These are phyloP conservation scores for Termitomyces sp. DNA, from an alignment of 768 basidiomycete genomes.

Conservation along the genomic window DNA sequence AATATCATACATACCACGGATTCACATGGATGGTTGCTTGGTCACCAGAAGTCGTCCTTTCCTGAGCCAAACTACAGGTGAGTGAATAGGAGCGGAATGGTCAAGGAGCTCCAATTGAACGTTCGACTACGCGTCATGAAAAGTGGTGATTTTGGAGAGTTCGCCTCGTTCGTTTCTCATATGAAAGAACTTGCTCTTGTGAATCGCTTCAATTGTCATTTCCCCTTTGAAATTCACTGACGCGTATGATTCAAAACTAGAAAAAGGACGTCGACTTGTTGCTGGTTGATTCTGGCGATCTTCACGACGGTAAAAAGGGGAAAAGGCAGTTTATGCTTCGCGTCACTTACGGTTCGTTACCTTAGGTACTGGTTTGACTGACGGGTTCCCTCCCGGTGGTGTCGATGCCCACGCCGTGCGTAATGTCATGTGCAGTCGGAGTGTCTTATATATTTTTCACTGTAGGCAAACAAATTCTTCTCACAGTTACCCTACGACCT, in stretches of 20 bases:
- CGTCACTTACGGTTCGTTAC: not conserved
- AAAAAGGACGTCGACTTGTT: conserved; percentile 76
- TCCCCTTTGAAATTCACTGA: not conserved
- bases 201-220: conserved; percentile 1
- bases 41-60: conserved; percentile 68
- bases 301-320: conserved; percentile 51
- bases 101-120: not conserved
- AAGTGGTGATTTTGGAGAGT: conserved; percentile 69
- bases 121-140: not conserved
- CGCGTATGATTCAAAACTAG: conserved; percentile 17
- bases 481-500: conserved; percentile 73
- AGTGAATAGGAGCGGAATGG: conserved; percentile 4
- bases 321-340: not conserved
- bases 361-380: conserved; percentile 69
- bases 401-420: conserved; percentile 69
- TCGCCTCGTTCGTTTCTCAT: conserved; percentile 78
- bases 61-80: conserved; percentile 76
- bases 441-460: not conserved
- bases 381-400: conserved; percentile 66
- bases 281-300: conserved; percentile 72
- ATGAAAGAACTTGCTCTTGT: conserved; percentile 73
- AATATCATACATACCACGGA: conserved; percentile 88
- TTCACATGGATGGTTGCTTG: conserved; percentile 65
- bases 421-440: no score
- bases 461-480: conserved; percentile 69